Conservation (phyloP, 257 asterid species). For the Lantana camara region DNA sequence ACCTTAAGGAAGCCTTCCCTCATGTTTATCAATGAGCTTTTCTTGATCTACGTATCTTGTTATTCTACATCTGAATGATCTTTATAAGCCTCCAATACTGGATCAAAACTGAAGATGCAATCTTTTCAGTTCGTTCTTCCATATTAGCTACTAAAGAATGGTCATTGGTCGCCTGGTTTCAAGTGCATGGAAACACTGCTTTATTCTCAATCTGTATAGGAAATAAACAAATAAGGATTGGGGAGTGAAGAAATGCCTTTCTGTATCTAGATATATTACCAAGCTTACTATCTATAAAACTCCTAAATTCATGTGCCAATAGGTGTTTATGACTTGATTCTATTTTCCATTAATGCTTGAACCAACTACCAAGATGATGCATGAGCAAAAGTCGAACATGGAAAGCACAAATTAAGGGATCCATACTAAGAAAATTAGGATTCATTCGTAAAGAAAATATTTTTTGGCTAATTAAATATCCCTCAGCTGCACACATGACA, state of each 20-base stretch:
- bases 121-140: constrained; percentile 52
- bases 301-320: constrained; percentile 13
- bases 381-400: not conserved
- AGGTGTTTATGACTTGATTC: not conserved
- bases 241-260: not conserved
- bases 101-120: constrained; percentile 62
- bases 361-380: not conserved
- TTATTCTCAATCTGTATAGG: constrained; percentile 10
- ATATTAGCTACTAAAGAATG: constrained; percentile 36
- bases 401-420: constrained; percentile 4
- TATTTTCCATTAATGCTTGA: constrained; percentile 4
- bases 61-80: constrained; percentile 77
- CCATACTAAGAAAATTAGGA: constrained; percentile 19
- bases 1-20: constrained; percentile 85
- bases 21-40: constrained; percentile 69
- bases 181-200: constrained; percentile 22
- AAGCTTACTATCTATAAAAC: constrained; percentile 16
- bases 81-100: constrained; percentile 59
- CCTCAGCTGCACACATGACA: too few relatives aligned
- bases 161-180: constrained; percentile 50
- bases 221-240: constrained; percentile 5
- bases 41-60: constrained; percentile 65
- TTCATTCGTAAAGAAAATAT: not conserved
- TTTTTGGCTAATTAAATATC: not conserved
- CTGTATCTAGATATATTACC: constrained; percentile 3